Conservation (phyloP, 192 early-diverging fungal genomes). For the Entomortierella parvispora region DNA sequence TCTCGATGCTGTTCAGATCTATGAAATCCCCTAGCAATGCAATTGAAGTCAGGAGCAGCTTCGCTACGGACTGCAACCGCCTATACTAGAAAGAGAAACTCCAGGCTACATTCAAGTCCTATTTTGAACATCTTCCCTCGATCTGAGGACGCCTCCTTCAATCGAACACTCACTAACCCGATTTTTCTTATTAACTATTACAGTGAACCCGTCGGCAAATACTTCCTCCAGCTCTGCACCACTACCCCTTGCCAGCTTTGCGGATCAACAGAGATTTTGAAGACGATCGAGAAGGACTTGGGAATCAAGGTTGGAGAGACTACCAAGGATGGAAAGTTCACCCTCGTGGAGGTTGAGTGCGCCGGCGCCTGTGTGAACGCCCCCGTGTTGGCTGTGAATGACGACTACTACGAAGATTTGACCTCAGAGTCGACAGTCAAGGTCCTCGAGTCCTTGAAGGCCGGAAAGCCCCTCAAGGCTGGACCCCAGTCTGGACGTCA, state of each 20-base stretch:
- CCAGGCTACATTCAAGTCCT: no score
- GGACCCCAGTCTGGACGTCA: slow-evolving; percentile 89
- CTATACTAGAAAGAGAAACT: no score
- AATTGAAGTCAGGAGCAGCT: background rate
- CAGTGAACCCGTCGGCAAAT: slow-evolving; percentile 97
- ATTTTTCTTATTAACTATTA: no score
- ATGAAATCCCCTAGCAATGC: background rate
- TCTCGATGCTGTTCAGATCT: background rate
- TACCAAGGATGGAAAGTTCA: slow-evolving; percentile 93
- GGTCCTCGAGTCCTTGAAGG: slow-evolving; percentile 87
- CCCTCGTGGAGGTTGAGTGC: slow-evolving; percentile 99
- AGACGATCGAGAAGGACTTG: slow-evolving; percentile 87
- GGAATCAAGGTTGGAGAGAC: slow-evolving; percentile 96
- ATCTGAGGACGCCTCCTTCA: no score
- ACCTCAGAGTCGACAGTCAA: slow-evolving; percentile 90
- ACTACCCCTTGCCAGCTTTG: slow-evolving; percentile 98
- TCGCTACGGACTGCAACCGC: background rate
- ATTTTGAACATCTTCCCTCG: no score
- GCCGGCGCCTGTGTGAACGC: slow-evolving; percentile 99
- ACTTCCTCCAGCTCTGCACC: slow-evolving; percentile 98
- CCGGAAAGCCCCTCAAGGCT: slow-evolving; percentile 78
- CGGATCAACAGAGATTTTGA: slow-evolving; percentile 89
- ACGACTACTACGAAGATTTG: slow-evolving; percentile 99
- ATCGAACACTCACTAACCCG: no score
- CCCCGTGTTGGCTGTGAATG: slow-evolving; percentile 97